Base-by-base conservation (phyloP, 176 grass and related monocot species). In the Oryza longistaminata region DNA sequence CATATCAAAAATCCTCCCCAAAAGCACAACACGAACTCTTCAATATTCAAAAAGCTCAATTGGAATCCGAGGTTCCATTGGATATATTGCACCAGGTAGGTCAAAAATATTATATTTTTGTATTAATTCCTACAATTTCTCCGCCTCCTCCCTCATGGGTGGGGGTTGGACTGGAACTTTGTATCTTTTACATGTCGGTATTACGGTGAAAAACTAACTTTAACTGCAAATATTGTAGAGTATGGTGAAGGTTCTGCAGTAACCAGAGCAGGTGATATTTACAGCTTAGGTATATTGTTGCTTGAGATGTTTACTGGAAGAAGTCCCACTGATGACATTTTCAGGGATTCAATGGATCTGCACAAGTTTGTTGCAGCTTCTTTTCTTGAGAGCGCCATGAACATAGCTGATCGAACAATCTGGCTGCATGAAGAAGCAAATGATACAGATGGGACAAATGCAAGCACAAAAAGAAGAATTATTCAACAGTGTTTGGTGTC, bases 41-140 rank as follows among this genome's bases (percentile, higher is more conserved):
- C 9, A 72, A 33, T 52, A 25, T 80, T 73, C 35, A 25, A 34
- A 26, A 9, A 84, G 53, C 33, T 80, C 35, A 12, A 21, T 84
- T 34, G 58, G 73, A 82, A 86, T 87, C 66, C 87, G 61, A 73
- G 89, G 89, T 21, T 60, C 89, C 73, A 88, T 85, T 5, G 67
- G 89, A 11, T 91, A 91, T 27, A 70, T 91, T 84, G 64, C 89
- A 76, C 89, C 85, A 85, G 85, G 89, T 84, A 84, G 35, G 71
- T 17, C 27, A 16, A 10, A 58, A 34, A 53, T 48, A 53, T 53
- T 53, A 5, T 3, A 53, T 19, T 13, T 53, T 53, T 53, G 50
- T 17, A 17, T 53, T 19, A 58, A 26, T 11, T 24, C 48, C 24
- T 12, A 4, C 10, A 48, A 48, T 14, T 53, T 13, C 16, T 53